Base-by-base conservation (phyloP, 2,329 filamentous ascomycete genomes). In the Metarhizium album region DNA sequence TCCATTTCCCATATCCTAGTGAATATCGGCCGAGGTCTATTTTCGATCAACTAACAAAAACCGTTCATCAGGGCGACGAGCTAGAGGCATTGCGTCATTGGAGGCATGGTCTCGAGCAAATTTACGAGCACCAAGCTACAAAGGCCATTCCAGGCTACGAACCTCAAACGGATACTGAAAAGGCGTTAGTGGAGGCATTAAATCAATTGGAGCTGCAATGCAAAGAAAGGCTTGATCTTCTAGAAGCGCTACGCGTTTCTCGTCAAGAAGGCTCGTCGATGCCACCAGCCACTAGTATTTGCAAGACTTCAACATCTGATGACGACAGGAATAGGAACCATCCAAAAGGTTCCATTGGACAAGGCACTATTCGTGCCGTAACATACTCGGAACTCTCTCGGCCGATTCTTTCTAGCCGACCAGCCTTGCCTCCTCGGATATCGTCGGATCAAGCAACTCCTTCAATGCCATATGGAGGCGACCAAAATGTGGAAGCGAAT, bases 21-120 rank as follows among this genome's bases (percentile, higher is more conserved):
- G 31, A 14, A 20, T n/a, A 18, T 33, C 16, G 4, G 42, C 4
- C 4, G 6, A 13, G 33, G 16, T 14, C 13, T 16, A 33, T 16
- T 23, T 37, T 23, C 49, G 43, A 43, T 24, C 22, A 24, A 18
- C 45, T 47, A 33, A 47, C 45, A 4, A 16, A 7, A 42, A 9
- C 20, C 14, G 8, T 20, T 33, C 2, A 54, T 45, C 51, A 96
- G 89, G 89, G 88, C 58, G 91, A 96, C 65, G 90, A 97, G 71
- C 74, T 78, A 52, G 91, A 97, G 74, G 91, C 93, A 14, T 79
- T 95, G 67, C 80, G 88, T 62, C 90, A 88, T 63, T 98, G 93
- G 93, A 86, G 82, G 64, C 81, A 82, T 53, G 91, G 90, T 3
- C 83, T 97, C 50, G 86, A 91, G 57, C 85, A 90, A 56, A 95